phyloP scores from a whole-genome alignment of 2,329 filamentous ascomycete genomes.

The Plectosphaerella plurivora region DNA sequence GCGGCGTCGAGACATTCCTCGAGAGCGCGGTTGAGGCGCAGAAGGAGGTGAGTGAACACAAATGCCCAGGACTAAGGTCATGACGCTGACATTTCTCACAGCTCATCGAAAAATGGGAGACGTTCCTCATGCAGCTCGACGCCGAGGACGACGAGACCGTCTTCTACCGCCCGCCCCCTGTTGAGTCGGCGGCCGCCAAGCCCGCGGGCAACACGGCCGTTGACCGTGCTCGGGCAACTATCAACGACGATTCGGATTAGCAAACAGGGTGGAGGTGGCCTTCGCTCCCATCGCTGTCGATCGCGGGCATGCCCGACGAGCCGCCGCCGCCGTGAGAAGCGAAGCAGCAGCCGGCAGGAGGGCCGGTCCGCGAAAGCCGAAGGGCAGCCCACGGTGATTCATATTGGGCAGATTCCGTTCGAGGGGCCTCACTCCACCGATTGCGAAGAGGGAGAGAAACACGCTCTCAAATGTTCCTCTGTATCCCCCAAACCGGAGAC shows the following conservation, averaged over 20 bases:
- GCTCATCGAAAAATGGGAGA: slow-evolving; percentile 91
- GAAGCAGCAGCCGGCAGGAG: background rate
- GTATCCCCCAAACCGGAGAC: no score
- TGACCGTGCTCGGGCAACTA: slow-evolving; percentile 53
- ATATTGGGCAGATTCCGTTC: no score
- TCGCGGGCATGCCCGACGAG: background rate
- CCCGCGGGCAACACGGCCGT: slow-evolving; percentile 53
- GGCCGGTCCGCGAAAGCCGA: background rate
- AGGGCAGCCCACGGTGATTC: no score
- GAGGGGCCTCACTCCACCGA: no score
- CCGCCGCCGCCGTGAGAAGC: background rate
- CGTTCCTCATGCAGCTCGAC: slow-evolving; percentile 92
- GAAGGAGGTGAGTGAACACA: slow-evolving; percentile 71
- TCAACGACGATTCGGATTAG: slow-evolving; percentile 58
- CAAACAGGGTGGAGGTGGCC: background rate
- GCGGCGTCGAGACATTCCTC: slow-evolving; percentile 92
- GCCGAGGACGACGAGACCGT: slow-evolving; percentile 79
- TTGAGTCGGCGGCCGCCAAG: slow-evolving; percentile 23
- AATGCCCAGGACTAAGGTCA: background rate
- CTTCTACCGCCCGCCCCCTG: slow-evolving; percentile 57
- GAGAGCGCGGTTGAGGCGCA: slow-evolving; percentile 97
- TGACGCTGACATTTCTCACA: slow-evolving; percentile 25
- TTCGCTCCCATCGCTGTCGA: background rate
- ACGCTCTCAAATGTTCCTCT: slow-evolving; percentile 1
- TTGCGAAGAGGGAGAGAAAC: background rate